phyloP scores from a whole-genome alignment of 805 yeast genomes.

The Saccharomycopsis olivae region DNA sequence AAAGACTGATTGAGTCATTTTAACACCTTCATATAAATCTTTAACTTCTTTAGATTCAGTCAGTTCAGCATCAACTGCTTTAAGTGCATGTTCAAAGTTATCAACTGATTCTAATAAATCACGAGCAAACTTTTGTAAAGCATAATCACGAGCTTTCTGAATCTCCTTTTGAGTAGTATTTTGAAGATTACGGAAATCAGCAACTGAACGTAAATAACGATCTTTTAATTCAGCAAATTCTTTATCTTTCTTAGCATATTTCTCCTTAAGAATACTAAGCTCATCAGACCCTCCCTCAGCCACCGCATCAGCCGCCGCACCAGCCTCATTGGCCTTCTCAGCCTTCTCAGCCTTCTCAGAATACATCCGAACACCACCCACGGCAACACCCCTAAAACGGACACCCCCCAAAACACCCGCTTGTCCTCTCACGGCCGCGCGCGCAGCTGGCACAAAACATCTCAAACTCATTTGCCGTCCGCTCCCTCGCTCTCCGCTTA shows the following conservation, averaged over 20 bases:
- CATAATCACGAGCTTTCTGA: slow-evolving; percentile 81
- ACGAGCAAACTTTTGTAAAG: slow-evolving; percentile 83
- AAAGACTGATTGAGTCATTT: slow-evolving; percentile 79
- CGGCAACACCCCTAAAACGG: too few species aligned
- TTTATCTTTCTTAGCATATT: slow-evolving; percentile 51
- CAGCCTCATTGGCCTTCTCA: too few species aligned
- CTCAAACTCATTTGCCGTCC: too few species aligned
- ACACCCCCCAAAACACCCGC: too few species aligned
- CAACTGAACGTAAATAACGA: slow-evolving; percentile 70
- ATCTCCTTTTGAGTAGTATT: slow-evolving; percentile 81
- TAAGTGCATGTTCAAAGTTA: slow-evolving; percentile 79
- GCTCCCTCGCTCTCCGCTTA: too few species aligned
- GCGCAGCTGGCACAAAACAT: too few species aligned
- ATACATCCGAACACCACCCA: too few species aligned
- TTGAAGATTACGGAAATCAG: slow-evolving; percentile 89
- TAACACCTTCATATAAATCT: slow-evolving; percentile 77
- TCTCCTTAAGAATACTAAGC: slow-evolving; percentile 18
- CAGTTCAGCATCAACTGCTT: slow-evolving; percentile 57
- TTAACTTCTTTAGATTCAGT: slow-evolving; percentile 49
- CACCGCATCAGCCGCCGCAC: too few species aligned
- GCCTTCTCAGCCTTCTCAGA: too few species aligned
- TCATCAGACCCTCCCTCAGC: background rate
- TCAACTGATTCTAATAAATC: slow-evolving; percentile 85
- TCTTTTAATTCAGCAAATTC: slow-evolving; percentile 78
- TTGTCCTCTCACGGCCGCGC: too few species aligned